phyloP scores from a whole-genome alignment of 2,329 filamentous ascomycete species.

The Pseudogymnoascus verrucosus region DNA sequence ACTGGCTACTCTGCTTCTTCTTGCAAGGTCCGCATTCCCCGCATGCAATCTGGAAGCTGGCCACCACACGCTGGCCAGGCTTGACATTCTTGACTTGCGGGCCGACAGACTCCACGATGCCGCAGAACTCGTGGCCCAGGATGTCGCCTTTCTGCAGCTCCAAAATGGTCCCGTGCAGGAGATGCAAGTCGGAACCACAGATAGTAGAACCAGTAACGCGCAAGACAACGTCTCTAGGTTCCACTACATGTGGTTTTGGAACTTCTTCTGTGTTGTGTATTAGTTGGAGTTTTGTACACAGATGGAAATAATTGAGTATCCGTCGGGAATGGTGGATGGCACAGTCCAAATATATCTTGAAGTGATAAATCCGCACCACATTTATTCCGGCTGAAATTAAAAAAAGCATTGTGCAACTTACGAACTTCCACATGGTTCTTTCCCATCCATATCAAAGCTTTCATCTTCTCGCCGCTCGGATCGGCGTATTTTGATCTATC shows the following conservation, averaged over 20 bases:
- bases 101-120: constrained; percentile 51
- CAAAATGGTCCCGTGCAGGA: constrained; percentile 31
- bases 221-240: constrained; percentile 25
- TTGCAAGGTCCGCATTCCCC: constrained; percentile 46
- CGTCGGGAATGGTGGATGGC: too few relatives aligned
- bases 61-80: constrained; percentile 51
- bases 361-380: neutral
- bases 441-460: constrained; percentile 73
- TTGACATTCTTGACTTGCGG: constrained; percentile 38
- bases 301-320: neutral
- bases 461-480: constrained; percentile 55
- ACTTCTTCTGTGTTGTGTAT: constrained; percentile 14
- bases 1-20: constrained; percentile 47
- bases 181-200: constrained; percentile 28
- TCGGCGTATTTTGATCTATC: constrained; percentile 44
- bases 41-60: constrained; percentile 58
- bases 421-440: constrained; percentile 69
- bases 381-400: neutral
- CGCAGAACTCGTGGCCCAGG: constrained; percentile 57
- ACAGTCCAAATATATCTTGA: neutral
- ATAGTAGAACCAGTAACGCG: constrained; percentile 27
- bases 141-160: constrained; percentile 43
- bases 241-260: constrained; percentile 23
- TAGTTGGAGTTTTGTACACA: neutral
- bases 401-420: constrained; percentile 25